Conservation (phyloP, 1,139 yeast genomes). For the Kazachstania sp. region DNA sequence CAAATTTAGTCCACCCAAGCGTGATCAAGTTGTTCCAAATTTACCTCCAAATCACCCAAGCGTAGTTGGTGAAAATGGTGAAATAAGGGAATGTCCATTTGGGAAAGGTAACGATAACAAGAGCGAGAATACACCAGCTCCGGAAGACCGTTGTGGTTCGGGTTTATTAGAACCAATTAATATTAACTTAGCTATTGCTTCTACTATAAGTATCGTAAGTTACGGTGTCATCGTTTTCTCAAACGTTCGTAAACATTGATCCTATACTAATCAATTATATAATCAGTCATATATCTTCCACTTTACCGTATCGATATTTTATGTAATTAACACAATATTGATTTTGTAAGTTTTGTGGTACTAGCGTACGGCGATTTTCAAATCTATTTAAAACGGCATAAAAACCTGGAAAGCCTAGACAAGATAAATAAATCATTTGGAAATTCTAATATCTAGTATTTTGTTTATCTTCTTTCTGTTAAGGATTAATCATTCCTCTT, state of each 20-base stretch:
- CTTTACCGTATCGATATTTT: no score
- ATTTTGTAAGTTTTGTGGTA: no score
- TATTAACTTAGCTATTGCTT: constrained; percentile 4
- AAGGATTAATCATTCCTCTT: no score
- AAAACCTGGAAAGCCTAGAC: no score
- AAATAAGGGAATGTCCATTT: constrained; percentile 7
- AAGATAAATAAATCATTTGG: no score
- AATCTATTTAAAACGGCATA: no score
- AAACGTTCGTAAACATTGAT: not conserved
- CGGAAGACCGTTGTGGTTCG: not conserved
- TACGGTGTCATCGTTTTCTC: constrained; percentile 2
- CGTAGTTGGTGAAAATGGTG: constrained; percentile 2
- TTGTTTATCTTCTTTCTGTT: no score
- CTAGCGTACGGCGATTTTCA: no score
- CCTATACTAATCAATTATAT: no score
- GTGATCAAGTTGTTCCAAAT: not conserved
- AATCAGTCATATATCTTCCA: no score
- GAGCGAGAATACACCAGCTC: not conserved
- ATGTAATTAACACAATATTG: no score
- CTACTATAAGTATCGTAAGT: not conserved
- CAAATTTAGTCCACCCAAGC: not conserved
- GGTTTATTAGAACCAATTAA: constrained; percentile 3
- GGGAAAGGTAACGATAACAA: not conserved
- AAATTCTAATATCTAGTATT: no score
- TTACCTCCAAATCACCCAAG: constrained; percentile 8